phyloP scores from a whole-genome alignment of 768 basidiomycete species.

The Butyriboletus loyo region DNA sequence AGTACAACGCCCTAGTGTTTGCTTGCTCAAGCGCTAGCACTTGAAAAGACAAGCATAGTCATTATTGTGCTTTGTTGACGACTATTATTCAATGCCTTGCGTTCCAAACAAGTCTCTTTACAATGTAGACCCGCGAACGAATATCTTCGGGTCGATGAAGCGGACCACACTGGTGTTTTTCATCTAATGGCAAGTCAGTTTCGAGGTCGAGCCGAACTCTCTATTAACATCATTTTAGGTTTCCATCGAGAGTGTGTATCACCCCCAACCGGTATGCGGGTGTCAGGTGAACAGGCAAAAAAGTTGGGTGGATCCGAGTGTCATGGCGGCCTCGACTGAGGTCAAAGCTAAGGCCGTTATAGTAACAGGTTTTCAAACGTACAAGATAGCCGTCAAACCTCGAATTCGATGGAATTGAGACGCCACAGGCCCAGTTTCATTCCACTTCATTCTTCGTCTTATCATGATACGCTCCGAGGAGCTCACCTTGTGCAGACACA shows the following conservation, averaged over 20 bases:
- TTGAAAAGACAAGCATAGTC: slow-evolving; percentile 20
- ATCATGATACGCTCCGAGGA: not conserved
- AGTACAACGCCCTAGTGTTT: slow-evolving; percentile 10
- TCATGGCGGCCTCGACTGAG: no score
- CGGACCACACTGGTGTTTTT: not conserved
- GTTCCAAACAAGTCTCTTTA: no score
- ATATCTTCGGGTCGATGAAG: not conserved
- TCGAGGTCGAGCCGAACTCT: no score
- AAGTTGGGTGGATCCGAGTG: no score
- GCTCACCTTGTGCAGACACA: not conserved
- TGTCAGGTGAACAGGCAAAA: no score
- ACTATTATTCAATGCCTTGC: slow-evolving; percentile 23
- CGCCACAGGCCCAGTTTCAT: not conserved
- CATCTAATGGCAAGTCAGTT: not conserved
- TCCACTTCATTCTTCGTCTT: not conserved
- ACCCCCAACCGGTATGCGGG: no score
- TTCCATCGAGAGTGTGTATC: no score
- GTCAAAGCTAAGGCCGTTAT: no score
- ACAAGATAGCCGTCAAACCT: no score
- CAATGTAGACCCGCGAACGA: no score
- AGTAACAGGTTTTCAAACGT: no score
- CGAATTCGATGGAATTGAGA: not conserved
- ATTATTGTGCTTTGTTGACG: slow-evolving; percentile 28
- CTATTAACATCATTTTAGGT: no score
- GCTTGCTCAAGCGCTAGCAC: slow-evolving; percentile 15